Base-by-base conservation (phyloP, 768 basidiomycete genomes). In the Mycena capillaripes region DNA sequence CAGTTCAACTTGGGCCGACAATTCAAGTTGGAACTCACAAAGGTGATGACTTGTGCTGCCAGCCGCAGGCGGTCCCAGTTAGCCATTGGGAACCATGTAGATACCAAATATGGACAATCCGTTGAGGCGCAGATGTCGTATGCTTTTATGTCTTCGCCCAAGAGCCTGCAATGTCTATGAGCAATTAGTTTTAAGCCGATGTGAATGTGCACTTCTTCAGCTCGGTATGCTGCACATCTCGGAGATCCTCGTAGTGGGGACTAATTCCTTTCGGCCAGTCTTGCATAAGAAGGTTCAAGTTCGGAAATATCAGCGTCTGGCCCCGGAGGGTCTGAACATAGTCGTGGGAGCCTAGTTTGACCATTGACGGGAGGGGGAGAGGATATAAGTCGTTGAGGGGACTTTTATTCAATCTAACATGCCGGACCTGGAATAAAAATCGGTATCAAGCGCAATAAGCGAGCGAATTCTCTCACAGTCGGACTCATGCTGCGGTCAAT, bases 201-300 rank as follows among this genome's bases (percentile, higher is more conserved):
- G 17, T 6, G 17, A 9, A 2, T 14, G 14, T 2, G 29, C 42
- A 58, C 57, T 58, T 58, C 19, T 38, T 58, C 34, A 58, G 38
- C 16, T 58, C 57, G 57, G 16, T 58, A 10, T 58, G 34, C 57
- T 58, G 34, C 8, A 58, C 57, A 32, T 38, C 14, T n/a, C 23
- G 32, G 34, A 58, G 19, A 10, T 58, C 57, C 36, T 58, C 57
- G 34, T 38, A 58, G 34, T 58, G 34, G 32, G 57, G 21, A 38
- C 34, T 58, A 21, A 58, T n/a, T 9, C 57, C 57, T 38, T 58
- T 58, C n/a, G 57, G 57, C 57, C 57, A 58, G 38, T 58, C 32
- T 38, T 38, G 19, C 57, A 58, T 38, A 4, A 23, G 57, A 38
- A 23, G 23, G 19, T 36, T 34, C 4, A 58, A n/a, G n/a, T 58